Evolutionary conservation across 352 stramenopile species (phyloP).

Genomic region (Phytopythium delawarense): DNA sequence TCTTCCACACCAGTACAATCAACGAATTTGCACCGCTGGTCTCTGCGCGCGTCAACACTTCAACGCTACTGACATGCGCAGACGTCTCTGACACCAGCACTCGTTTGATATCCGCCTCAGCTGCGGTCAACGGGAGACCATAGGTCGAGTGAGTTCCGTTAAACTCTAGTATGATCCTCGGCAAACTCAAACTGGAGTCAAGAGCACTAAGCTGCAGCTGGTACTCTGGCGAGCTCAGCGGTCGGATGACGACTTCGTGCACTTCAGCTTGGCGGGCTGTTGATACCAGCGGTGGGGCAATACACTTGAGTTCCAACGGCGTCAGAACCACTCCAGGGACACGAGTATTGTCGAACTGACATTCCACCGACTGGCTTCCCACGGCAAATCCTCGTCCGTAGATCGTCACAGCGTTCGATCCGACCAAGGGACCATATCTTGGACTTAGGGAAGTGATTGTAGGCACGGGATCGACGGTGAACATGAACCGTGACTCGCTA

Average conservation of each 20-base stretch:
- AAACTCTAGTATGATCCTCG: neutral
- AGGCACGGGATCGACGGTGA: conserved; percentile 15
- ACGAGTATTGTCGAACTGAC: conserved; percentile 23
- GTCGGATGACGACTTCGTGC: neutral
- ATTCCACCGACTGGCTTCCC: conserved; percentile 14
- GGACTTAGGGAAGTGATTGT: conserved; percentile 8
- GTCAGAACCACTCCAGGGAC: neutral
- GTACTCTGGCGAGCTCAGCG: neutral
- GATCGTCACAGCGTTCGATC: conserved; percentile 16
- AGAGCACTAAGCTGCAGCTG: conserved; percentile 1
- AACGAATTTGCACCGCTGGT: neutral
- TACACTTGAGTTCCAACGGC: neutral
- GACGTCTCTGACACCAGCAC: neutral
- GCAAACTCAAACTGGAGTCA: neutral
- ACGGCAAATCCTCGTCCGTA: conserved; percentile 20
- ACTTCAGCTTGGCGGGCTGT: neutral
- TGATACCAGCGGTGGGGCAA: neutral
- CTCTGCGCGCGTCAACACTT: neutral
- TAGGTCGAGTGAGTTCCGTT: neutral
- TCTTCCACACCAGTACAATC: conserved; percentile 10
- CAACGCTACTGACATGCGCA: neutral
- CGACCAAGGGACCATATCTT: conserved; percentile 4
- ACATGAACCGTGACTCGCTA: conserved; percentile 22
- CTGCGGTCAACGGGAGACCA: neutral
- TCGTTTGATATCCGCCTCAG: neutral